phyloP scores from a whole-genome alignment of 1,284 basidiomycete species.

The Marasmius fiardii region DNA sequence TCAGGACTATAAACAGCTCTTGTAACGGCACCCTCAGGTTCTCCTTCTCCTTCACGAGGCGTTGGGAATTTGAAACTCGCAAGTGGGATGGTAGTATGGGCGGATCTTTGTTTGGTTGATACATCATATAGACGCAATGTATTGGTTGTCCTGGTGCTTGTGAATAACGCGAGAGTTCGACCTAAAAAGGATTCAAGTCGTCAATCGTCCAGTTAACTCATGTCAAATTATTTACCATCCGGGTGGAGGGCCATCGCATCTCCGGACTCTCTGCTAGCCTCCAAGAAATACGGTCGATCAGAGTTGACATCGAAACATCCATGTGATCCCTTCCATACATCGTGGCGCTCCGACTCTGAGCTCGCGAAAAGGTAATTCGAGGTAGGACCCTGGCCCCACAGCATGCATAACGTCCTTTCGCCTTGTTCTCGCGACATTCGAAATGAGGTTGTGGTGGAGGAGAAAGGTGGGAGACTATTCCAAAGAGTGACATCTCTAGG shows the following conservation, averaged over 20 bases:
- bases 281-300: constrained; percentile 13
- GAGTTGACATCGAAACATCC: constrained; percentile 42
- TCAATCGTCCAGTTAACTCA: constrained; percentile 1
- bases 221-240: constrained; percentile 32
- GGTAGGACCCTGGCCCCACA: constrained; percentile 49
- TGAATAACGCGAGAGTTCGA: constrained; percentile 43
- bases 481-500: constrained; percentile 2
- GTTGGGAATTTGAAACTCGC: constrained; percentile 19
- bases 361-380: constrained; percentile 50
- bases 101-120: constrained; percentile 23
- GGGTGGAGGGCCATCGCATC: constrained; percentile 47
- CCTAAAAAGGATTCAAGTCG: constrained; percentile 25
- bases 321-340: constrained; percentile 44
- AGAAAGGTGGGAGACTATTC: neutral
- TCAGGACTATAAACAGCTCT: constrained; percentile 56
- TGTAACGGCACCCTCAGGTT: constrained; percentile 42
- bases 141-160: constrained; percentile 31
- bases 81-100: constrained; percentile 21
- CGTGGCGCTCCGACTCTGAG: constrained; percentile 38
- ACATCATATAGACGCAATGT: constrained; percentile 55
- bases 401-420: constrained; percentile 43
- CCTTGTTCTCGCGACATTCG: neutral
- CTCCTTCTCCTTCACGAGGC: constrained; percentile 24
- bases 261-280: constrained; percentile 48
- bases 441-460: neutral